A percentile compares a stretch with the other conserved stretches of the same genome.
Conservation (phyloP, 306 rosid species). For the Quercus glauca region DNA sequence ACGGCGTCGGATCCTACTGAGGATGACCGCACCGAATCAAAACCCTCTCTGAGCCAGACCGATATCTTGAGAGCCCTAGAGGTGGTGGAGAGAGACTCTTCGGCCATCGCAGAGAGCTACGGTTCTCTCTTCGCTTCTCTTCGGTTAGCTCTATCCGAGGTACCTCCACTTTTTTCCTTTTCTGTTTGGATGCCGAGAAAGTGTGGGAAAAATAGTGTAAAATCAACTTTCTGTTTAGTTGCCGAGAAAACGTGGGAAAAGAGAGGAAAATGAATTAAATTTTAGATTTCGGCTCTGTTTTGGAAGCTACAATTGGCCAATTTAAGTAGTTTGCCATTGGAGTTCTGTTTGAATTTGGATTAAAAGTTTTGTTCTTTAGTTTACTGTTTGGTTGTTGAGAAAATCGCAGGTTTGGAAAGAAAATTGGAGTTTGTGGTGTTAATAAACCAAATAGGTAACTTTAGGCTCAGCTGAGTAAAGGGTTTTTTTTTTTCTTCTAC, state of each 20-base stretch:
- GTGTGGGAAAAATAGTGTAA: background rate
- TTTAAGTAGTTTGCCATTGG: background rate
- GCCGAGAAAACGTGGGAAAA: conserved; percentile 8
- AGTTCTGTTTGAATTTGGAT: background rate
- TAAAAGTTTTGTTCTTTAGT: background rate
- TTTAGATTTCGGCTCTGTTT: background rate
- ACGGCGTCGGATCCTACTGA: background rate
- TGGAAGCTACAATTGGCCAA: background rate
- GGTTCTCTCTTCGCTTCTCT: conserved; percentile 76
- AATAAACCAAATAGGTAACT: background rate
- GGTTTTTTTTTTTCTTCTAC: no score
- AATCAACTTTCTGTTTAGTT: background rate
- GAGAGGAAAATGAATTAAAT: background rate
- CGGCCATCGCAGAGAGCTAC: conserved; percentile 76
- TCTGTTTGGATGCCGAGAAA: conserved; percentile 12
- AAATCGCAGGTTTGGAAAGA: background rate
- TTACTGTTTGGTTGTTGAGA: background rate
- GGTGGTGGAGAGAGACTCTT: conserved; percentile 73
- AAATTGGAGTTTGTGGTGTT: background rate
- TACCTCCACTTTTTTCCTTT: background rate
- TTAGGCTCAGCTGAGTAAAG: background rate
- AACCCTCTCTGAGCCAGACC: conserved; percentile 28
- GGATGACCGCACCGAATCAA: conserved; percentile 24
- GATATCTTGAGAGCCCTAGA: conserved; percentile 61
- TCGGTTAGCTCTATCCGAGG: conserved; percentile 71